Conservation (phyloP, 2,329 filamentous ascomycete species). For the Pyricularia sp. region DNA sequence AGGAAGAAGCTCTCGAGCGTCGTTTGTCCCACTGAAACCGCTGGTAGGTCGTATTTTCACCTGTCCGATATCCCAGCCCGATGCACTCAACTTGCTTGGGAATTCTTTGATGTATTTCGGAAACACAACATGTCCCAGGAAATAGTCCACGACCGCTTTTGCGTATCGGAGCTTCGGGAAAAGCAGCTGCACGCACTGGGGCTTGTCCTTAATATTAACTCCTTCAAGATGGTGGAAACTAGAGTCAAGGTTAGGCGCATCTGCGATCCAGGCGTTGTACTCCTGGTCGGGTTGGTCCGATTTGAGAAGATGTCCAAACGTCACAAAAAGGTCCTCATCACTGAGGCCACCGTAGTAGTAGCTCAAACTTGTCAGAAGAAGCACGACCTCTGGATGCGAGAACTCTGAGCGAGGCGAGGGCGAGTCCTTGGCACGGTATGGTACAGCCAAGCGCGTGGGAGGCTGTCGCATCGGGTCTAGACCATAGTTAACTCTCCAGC, state of each 20-base stretch:
- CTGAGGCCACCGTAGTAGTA: conserved; percentile 49
- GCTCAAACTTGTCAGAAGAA: conserved; percentile 43
- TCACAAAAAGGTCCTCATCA: conserved; percentile 35
- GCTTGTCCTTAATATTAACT: conserved; percentile 49
- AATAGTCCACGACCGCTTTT: conserved; percentile 54
- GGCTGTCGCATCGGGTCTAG: conserved; percentile 31
- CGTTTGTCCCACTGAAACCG: conserved; percentile 64
- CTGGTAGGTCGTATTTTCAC: conserved; percentile 39
- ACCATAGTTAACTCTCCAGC: conserved; percentile 59
- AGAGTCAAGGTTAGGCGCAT: conserved; percentile 20
- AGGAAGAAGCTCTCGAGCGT: conserved; percentile 48
- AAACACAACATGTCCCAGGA: conserved; percentile 48
- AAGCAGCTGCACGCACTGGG: conserved; percentile 34
- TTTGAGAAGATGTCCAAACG: conserved; percentile 35
- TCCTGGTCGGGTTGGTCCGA: conserved; percentile 42
- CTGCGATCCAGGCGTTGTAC: conserved; percentile 39
- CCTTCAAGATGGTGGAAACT: conserved; percentile 32
- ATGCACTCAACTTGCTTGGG: conserved; percentile 51
- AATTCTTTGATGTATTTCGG: conserved; percentile 55
- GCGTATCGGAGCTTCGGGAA: conserved; percentile 44
- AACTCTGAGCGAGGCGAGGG: conserved; percentile 49
- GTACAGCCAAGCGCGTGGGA: conserved; percentile 41
- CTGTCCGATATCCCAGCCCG: conserved; percentile 56
- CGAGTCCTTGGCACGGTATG: conserved; percentile 49
- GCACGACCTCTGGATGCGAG: conserved; percentile 50